Percentiles rank a stretch among this genome's conserved stretches.
phyloP scores from a whole-genome alignment of 2,329 filamentous ascomycete species.

The Cyphellophora attinorum region DNA sequence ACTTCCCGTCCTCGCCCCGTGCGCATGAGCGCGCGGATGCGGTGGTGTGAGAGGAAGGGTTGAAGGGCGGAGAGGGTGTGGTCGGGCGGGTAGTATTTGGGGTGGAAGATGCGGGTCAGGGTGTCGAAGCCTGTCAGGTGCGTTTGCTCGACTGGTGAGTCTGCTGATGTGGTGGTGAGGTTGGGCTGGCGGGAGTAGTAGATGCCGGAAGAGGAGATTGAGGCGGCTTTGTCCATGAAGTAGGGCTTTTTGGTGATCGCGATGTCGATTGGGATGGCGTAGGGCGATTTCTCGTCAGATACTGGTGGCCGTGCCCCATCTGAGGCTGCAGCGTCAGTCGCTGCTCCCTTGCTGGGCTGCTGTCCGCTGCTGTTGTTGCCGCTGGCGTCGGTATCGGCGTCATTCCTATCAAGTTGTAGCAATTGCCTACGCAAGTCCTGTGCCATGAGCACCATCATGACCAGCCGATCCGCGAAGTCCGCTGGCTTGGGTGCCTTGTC shows the following conservation, averaged over 20 bases:
- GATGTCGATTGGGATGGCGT: slow-evolving; percentile 29
- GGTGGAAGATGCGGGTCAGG: slow-evolving; percentile 36
- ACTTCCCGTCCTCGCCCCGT: slow-evolving; percentile 24
- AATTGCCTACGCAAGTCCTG: slow-evolving; percentile 24
- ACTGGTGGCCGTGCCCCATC: no score
- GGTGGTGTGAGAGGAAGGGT: slow-evolving; percentile 32
- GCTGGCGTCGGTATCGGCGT: not conserved
- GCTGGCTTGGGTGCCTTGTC: slow-evolving; percentile 48
- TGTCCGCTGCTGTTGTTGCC: not conserved
- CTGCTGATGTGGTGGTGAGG: slow-evolving; percentile 11
- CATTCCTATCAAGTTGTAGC: not conserved
- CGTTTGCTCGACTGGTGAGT: slow-evolving; percentile 27
- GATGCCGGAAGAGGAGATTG: slow-evolving; percentile 27
- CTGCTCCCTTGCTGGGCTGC: slow-evolving; percentile 1
- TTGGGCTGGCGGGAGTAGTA: slow-evolving; percentile 27
- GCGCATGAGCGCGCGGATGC: slow-evolving; percentile 33
- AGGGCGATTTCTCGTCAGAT: no score
- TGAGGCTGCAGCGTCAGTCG: no score
- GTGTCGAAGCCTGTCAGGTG: slow-evolving; percentile 42
- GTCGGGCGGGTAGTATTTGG: slow-evolving; percentile 36
- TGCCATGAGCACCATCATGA: slow-evolving; percentile 40
- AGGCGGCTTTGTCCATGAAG: slow-evolving; percentile 37
- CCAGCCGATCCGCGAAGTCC: slow-evolving; percentile 37
- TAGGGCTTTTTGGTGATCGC: slow-evolving; percentile 39
- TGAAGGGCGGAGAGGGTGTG: slow-evolving; percentile 31